A percentile compares a stretch with the other conserved stretches of the same genome.
Evolutionary conservation across 2,329 filamentous ascomycete genomes (phyloP).

Genomic region (Monosporascus cannonballus): DNA sequence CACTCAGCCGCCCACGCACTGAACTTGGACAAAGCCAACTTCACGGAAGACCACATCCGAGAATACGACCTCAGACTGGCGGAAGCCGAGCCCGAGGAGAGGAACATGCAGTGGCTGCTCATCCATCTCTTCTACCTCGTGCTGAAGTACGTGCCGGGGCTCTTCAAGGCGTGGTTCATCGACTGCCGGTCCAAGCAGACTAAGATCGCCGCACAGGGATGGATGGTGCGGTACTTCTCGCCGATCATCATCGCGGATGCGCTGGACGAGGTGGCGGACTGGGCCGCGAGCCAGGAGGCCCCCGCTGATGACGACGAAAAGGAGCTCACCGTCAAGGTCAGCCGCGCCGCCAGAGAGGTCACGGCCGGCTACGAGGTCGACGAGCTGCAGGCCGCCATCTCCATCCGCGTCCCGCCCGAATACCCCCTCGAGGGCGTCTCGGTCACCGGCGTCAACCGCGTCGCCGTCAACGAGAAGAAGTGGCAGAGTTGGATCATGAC

Average conservation of each 20-base stretch:
- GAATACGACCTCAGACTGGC: constrained; percentile 46
- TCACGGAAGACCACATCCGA: constrained; percentile 50
- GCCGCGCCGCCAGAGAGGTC: constrained; percentile 65
- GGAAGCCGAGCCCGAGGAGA: constrained; percentile 57
- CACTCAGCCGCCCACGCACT: constrained; percentile 68
- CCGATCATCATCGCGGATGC: constrained; percentile 60
- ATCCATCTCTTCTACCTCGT: constrained; percentile 81
- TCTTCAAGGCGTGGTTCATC: constrained; percentile 81
- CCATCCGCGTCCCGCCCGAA: constrained; percentile 70
- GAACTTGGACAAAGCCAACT: constrained; percentile 63
- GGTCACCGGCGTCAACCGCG: constrained; percentile 72
- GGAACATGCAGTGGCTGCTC: constrained; percentile 75
- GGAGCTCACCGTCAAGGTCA: constrained; percentile 63
- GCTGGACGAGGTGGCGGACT: constrained; percentile 61
- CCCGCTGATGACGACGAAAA: constrained; percentile 46
- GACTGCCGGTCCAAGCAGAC: constrained; percentile 77
- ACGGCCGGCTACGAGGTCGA: constrained; percentile 83
- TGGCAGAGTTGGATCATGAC: constrained; percentile 89
- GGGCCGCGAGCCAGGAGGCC: constrained; percentile 51
- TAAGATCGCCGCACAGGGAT: constrained; percentile 69
- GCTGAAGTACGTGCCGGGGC: constrained; percentile 68
- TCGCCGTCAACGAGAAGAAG: constrained; percentile 83
- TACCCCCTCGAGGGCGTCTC: constrained; percentile 78
- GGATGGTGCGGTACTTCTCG: constrained; percentile 82
- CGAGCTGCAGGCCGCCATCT: constrained; percentile 75